A percentile compares a stretch with the other conserved stretches of the same genome.
Conservation (phyloP, 179 eudicot genomes). For the Beta corolliflora region DNA sequence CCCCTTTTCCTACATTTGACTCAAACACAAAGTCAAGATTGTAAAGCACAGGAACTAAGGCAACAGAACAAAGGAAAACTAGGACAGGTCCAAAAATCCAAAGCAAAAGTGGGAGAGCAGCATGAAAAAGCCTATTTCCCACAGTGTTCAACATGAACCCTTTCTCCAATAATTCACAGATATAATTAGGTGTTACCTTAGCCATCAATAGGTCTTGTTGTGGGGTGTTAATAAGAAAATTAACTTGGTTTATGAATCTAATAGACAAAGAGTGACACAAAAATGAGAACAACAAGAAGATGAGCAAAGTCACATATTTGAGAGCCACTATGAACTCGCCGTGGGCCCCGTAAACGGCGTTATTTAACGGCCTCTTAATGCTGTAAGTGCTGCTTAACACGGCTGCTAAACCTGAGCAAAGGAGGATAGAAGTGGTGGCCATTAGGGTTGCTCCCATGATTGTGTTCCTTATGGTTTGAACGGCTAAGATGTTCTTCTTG, state of each 20-base stretch:
- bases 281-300: constrained; percentile 59
- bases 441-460: constrained; percentile 78
- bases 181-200: constrained; percentile 43
- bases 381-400: constrained; percentile 74
- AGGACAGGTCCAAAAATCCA: constrained; percentile 78
- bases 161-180: constrained; percentile 51
- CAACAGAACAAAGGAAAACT: constrained; percentile 54
- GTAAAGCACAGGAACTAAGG: constrained; percentile 59
- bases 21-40: constrained; percentile 53
- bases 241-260: constrained; percentile 68
- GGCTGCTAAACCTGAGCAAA: constrained; percentile 66
- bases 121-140: constrained; percentile 62
- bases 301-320: constrained; percentile 58
- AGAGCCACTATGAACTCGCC: constrained; percentile 73
- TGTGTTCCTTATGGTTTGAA: constrained; percentile 70
- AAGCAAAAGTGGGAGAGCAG: constrained; percentile 57
- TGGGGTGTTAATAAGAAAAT: constrained; percentile 60
- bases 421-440: constrained; percentile 80
- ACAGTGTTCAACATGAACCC: constrained; percentile 50
- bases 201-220: constrained; percentile 12
- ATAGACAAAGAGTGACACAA: constrained; percentile 62
- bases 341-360: constrained; percentile 66
- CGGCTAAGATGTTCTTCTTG: constrained; percentile 72
- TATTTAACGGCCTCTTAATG: constrained; percentile 61
- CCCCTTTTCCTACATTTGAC: constrained; percentile 24